Conservation (phyloP, 352 stramenopile species). For the Pythium inflatum region DNA sequence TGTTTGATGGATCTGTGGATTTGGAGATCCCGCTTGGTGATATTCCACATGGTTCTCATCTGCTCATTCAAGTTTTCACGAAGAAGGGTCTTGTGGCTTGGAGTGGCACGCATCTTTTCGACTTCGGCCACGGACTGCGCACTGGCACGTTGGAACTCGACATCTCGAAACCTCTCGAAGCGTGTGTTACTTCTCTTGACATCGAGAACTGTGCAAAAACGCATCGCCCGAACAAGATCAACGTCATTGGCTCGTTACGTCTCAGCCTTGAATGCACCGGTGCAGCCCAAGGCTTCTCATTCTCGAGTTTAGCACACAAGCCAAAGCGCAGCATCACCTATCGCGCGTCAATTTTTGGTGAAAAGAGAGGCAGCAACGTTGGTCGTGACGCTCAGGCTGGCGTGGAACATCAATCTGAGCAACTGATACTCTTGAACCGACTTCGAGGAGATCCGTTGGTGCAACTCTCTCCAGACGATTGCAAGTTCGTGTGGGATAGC, state of each 20-base stretch:
- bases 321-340: conserved; percentile 65
- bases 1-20: conserved; percentile 25
- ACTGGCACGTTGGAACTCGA: conserved; percentile 54
- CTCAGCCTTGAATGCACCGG: conserved; percentile 56
- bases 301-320: conserved; percentile 53
- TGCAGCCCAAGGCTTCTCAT: conserved; percentile 54
- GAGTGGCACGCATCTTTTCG: conserved; percentile 78
- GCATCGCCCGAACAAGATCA: conserved; percentile 37
- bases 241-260: conserved; percentile 47
- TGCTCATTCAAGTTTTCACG: conserved; percentile 59
- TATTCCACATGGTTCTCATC: conserved; percentile 76
- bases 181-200: conserved; percentile 58
- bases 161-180: conserved; percentile 36
- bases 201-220: conserved; percentile 73
- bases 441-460: conserved; percentile 72
- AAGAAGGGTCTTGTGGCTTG: conserved; percentile 56
- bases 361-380: conserved; percentile 23
- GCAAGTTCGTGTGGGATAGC: conserved; percentile 72
- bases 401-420: conserved; percentile 41
- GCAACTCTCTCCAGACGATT: conserved; percentile 59
- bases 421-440: conserved; percentile 50
- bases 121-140: conserved; percentile 77
- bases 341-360: conserved; percentile 73
- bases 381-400: conserved; percentile 6
- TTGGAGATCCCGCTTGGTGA: conserved; percentile 52